These are phyloP conservation scores for Termitomyces sp. DNA, from an alignment of 1,284 basidiomycete species.

Conservation along the genomic window DNA sequence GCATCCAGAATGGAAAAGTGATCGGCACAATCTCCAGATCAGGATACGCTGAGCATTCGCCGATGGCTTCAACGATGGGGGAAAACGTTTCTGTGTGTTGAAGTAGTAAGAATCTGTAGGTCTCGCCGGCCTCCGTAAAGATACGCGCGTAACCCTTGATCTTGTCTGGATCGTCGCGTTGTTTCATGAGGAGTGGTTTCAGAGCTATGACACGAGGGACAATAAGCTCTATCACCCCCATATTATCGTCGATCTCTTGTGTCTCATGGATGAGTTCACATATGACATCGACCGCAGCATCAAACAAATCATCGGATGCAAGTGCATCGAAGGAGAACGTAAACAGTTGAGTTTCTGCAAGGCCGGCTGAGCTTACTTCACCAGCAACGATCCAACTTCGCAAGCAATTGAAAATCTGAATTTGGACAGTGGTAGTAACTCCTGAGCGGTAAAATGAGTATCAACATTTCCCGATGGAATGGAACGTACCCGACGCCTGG, in stretches of 20 bases:
- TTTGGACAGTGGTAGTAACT: constrained; percentile 78
- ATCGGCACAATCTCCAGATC: constrained; percentile 97
- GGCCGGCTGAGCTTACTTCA: constrained; percentile 64
- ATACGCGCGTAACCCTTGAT: constrained; percentile 90
- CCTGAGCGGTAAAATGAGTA: constrained; percentile 43
- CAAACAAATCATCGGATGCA: constrained; percentile 83
- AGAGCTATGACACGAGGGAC: constrained; percentile 79
- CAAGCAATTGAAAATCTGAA: constrained; percentile 82
- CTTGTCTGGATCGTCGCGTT: constrained; percentile 78
- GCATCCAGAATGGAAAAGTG: constrained; percentile 99
- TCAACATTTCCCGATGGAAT: constrained; percentile 2
- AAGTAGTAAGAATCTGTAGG: constrained; percentile 86
- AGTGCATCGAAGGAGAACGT: constrained; percentile 81
- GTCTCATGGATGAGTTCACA: constrained; percentile 98
- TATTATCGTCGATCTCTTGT: constrained; percentile 94
- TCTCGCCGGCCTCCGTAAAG: constrained; percentile 94
- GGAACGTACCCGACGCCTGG: constrained; percentile 72
- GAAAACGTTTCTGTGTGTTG: constrained; percentile 88
- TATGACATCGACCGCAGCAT: constrained; percentile 86
- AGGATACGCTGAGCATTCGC: constrained; percentile 88
- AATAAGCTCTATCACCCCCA: constrained; percentile 82
- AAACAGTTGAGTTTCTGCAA: constrained; percentile 83
- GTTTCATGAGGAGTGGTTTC: constrained; percentile 55
- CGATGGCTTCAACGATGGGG: constrained; percentile 92
- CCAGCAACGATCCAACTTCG: constrained; percentile 88